Evolutionary conservation across 2,329 filamentous ascomycete species (phyloP).

Genomic region (Ceratocystis papillata): DNA sequence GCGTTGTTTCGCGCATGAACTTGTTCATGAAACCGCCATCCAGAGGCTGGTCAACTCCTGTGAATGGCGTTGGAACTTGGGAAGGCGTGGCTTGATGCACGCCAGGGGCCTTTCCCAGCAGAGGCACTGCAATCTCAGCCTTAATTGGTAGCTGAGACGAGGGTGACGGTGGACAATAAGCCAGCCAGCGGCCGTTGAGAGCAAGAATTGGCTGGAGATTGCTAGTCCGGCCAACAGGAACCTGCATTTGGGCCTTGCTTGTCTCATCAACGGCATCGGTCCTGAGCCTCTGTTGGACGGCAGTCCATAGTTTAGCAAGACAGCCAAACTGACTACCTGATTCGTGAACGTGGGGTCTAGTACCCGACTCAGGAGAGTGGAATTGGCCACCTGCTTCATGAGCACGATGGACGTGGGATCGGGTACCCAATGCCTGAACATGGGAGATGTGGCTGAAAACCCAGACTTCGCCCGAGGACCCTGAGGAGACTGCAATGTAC

Average conservation of each 20-base stretch:
- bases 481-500: conserved; percentile 65
- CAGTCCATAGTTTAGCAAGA: conserved; percentile 86
- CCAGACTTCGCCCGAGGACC: conserved; percentile 76
- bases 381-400: too few relatives aligned
- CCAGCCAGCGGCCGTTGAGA: conserved; percentile 63
- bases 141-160: conserved; percentile 60
- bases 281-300: conserved; percentile 53
- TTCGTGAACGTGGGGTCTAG: conserved; percentile 26
- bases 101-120: conserved; percentile 46
- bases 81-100: conserved; percentile 54
- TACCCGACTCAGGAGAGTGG: too few relatives aligned
- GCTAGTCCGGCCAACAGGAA: conserved; percentile 34
- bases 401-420: too few relatives aligned
- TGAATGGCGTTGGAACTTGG: conserved; percentile 54
- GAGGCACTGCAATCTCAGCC: conserved; percentile 50
- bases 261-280: conserved; percentile 40
- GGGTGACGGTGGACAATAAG: conserved; percentile 62
- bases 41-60: conserved; percentile 60
- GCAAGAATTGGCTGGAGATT: conserved; percentile 56
- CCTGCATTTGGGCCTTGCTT: conserved; percentile 33
- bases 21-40: conserved; percentile 63
- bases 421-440: background rate
- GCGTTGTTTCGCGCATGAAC: conserved; percentile 66
- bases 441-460: conserved; percentile 49
- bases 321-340: conserved; percentile 46